A percentile compares a stretch with the other conserved stretches of the same genome.
Evolutionary conservation across 352 stramenopile genomes (phyloP).

Genomic region (Phytopythium kandeliae): DNA sequence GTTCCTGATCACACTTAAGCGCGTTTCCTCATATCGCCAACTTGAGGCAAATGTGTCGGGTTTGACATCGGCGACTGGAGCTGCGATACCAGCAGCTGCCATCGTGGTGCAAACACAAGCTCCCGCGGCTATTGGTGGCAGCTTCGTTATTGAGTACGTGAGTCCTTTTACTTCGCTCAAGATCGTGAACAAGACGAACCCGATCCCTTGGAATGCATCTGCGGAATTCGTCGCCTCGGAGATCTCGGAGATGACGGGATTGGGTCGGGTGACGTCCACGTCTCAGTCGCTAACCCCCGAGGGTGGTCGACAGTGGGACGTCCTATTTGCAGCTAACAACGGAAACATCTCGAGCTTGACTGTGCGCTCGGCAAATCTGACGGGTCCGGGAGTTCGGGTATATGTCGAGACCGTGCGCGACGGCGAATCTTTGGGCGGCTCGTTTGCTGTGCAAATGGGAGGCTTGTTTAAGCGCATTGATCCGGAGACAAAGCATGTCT

Average conservation of each 20-base stretch:
- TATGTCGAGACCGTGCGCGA: slow-evolving; percentile 30
- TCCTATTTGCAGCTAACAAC: slow-evolving; percentile 62
- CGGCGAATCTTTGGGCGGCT: slow-evolving; percentile 41
- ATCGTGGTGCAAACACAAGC: slow-evolving; percentile 20
- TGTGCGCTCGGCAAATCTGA: slow-evolving; percentile 43
- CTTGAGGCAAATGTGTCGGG: slow-evolving; percentile 10
- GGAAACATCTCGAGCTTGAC: slow-evolving; percentile 37
- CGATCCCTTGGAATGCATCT: slow-evolving; percentile 55
- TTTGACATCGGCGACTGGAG: slow-evolving; percentile 11
- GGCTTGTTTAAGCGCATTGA: slow-evolving; percentile 50
- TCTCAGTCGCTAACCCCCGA: slow-evolving; percentile 35
- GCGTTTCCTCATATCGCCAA: slow-evolving; percentile 34
- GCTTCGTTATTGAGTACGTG: slow-evolving; percentile 42
- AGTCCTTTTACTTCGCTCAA: slow-evolving; percentile 31
- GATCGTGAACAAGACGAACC: slow-evolving; percentile 14
- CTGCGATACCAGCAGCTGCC: slow-evolving; percentile 6
- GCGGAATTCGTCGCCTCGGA: slow-evolving; percentile 17
- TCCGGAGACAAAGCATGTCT: slow-evolving; percentile 31
- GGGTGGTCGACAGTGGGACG: slow-evolving; percentile 54
- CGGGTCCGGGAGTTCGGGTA: slow-evolving; percentile 29
- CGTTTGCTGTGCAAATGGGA: slow-evolving; percentile 49
- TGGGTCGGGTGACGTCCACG: slow-evolving; percentile 45
- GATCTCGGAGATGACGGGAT: slow-evolving; percentile 35
- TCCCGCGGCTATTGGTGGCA: slow-evolving; percentile 36
- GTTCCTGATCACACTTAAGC: slow-evolving; percentile 49